These are phyloP conservation scores for Juncus effusus DNA, from an alignment of 176 grass and related monocot genomes.

Conservation along the genomic window DNA sequence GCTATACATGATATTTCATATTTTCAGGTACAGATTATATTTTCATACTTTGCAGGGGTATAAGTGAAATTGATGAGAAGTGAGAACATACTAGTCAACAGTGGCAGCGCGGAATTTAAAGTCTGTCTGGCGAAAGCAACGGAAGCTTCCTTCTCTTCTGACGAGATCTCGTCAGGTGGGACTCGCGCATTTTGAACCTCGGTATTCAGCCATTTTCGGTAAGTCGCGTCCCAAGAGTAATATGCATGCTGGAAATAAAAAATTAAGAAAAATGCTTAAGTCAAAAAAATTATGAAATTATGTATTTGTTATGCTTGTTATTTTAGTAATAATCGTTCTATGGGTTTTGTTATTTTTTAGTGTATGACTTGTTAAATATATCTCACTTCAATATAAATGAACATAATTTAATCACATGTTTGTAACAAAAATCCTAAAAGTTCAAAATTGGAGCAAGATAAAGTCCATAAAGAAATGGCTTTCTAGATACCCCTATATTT, in stretches of 20 bases:
- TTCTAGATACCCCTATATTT: too few species aligned
- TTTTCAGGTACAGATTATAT: background rate
- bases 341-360: too few species aligned
- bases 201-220: conserved; percentile 86
- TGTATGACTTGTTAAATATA: too few species aligned
- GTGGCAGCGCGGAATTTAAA: conserved; percentile 57
- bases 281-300: background rate
- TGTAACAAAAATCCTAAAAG: too few species aligned
- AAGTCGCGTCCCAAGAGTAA: conserved; percentile 94
- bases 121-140: conserved; percentile 73
- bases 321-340: too few species aligned
- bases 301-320: background rate
- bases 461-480: too few species aligned
- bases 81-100: conserved; percentile 62
- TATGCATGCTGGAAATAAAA: conserved; percentile 69
- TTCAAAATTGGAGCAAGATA: too few species aligned
- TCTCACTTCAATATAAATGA: too few species aligned
- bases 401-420: too few species aligned
- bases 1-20: background rate
- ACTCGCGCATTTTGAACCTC: conserved; percentile 69
- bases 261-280: background rate
- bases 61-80: conserved; percentile 4
- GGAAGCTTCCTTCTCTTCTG: conserved; percentile 73
- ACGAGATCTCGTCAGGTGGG: conserved; percentile 75
- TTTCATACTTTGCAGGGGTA: conserved; percentile 11